A percentile compares a stretch with the other conserved stretches of the same genome.
phyloP scores from a whole-genome alignment of 2,329 filamentous ascomycete genomes.

The Chrysoporthe puriensis region DNA sequence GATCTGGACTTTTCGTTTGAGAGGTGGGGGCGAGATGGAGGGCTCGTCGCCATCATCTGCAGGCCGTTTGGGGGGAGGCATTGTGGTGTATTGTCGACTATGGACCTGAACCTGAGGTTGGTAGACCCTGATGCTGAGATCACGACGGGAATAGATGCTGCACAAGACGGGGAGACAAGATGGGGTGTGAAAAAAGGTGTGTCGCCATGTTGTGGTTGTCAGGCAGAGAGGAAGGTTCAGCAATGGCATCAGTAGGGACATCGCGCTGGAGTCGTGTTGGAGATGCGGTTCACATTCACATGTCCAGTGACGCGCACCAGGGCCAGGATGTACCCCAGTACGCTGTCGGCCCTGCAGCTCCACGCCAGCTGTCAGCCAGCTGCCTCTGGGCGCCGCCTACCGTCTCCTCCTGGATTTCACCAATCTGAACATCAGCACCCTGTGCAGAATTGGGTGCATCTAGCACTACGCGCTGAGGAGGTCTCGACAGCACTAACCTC shows the following conservation, averaged over 20 bases:
- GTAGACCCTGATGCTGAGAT: background rate
- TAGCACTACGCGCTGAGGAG: too few species aligned
- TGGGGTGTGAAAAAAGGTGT: background rate
- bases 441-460: too few species aligned
- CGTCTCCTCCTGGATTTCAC: too few species aligned
- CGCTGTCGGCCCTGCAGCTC: too few species aligned
- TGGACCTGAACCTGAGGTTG: background rate
- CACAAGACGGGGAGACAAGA: background rate
- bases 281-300: background rate
- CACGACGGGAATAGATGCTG: background rate
- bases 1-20: slow-evolving; percentile 56
- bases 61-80: slow-evolving; percentile 32
- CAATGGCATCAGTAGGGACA: background rate
- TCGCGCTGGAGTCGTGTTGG: background rate
- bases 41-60: slow-evolving; percentile 38
- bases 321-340: too few species aligned
- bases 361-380: background rate
- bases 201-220: background rate
- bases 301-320: background rate
- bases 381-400: background rate
- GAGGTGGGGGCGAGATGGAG: slow-evolving; percentile 56
- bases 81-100: slow-evolving; percentile 4
- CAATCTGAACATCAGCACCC: background rate
- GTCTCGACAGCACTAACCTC: too few species aligned
- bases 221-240: background rate